These are phyloP conservation scores for Allium fistulosum DNA, from an alignment of 106 monocot species.

Conservation along the genomic window DNA sequence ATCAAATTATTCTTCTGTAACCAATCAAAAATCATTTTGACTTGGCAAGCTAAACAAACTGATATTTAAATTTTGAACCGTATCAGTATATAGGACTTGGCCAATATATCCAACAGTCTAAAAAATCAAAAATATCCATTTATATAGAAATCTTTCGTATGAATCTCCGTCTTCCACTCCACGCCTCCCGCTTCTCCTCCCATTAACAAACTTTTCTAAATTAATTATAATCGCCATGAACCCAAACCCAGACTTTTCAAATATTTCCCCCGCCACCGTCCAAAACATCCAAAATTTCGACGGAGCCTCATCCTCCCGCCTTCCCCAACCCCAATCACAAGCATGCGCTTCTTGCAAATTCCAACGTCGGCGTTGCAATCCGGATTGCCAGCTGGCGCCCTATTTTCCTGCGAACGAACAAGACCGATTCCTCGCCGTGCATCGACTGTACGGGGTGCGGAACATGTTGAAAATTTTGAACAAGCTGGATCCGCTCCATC, in stretches of 20 bases:
- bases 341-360: constrained; percentile 86
- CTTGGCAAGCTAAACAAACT: too few relatives aligned
- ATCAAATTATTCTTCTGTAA: too few relatives aligned
- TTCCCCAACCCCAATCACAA: constrained; percentile 1
- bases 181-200: constrained; percentile 11
- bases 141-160: too few relatives aligned
- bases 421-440: constrained; percentile 45
- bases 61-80: too few relatives aligned
- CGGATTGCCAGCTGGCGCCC: constrained; percentile 49
- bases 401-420: constrained; percentile 65
- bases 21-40: too few relatives aligned
- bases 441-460: constrained; percentile 63
- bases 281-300: not conserved
- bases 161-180: not conserved
- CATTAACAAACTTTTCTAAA: not conserved
- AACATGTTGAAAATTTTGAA: constrained; percentile 50
- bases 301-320: not conserved
- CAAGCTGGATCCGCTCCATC: constrained; percentile 10
- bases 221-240: not conserved
- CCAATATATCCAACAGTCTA: too few relatives aligned
- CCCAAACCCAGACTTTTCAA: not conserved
- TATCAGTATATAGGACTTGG: too few relatives aligned
- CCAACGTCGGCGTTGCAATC: constrained; percentile 66
- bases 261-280: not conserved
- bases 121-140: too few relatives aligned